Evolutionary conservation across 2,329 filamentous ascomycete genomes (phyloP).

Genomic region (Samsoniella hepiali): DNA sequence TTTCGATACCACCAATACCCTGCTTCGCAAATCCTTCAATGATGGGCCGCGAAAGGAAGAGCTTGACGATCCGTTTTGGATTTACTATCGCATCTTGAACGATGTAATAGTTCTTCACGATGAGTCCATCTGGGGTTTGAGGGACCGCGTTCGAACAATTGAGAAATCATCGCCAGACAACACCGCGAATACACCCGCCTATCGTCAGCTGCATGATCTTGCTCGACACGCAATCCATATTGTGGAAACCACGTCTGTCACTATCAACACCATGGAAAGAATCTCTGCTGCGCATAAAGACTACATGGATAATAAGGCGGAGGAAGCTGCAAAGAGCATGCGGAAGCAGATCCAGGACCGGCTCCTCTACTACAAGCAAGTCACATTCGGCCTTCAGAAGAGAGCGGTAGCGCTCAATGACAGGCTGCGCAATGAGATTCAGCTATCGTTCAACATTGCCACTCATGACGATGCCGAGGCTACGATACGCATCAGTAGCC

Average conservation of each 20-base stretch:
- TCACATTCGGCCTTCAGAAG: slow-evolving; percentile 33
- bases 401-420: slow-evolving; percentile 39
- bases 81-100: slow-evolving; percentile 30
- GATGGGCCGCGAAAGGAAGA: slow-evolving; percentile 11
- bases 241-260: slow-evolving; percentile 40
- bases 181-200: slow-evolving; percentile 30
- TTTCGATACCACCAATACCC: not conserved
- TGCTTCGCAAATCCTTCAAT: slow-evolving; percentile 14
- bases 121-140: slow-evolving; percentile 38
- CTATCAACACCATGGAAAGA: slow-evolving; percentile 29
- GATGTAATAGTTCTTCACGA: slow-evolving; percentile 34
- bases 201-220: slow-evolving; percentile 38
- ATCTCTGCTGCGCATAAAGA: slow-evolving; percentile 32
- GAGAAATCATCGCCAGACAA: slow-evolving; percentile 27
- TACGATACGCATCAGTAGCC: slow-evolving; percentile 38
- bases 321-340: not conserved
- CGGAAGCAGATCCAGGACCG: slow-evolving; percentile 28
- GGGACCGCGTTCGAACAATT: slow-evolving; percentile 32
- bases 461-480: slow-evolving; percentile 39
- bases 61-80: slow-evolving; percentile 35
- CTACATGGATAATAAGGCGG: not conserved
- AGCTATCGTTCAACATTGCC: slow-evolving; percentile 47
- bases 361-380: slow-evolving; percentile 33
- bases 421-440: slow-evolving; percentile 53
- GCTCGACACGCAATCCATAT: slow-evolving; percentile 44